These are phyloP conservation scores for Fusarium sp. DNA, from an alignment of 2,329 filamentous ascomycete species.

Conservation along the genomic window DNA sequence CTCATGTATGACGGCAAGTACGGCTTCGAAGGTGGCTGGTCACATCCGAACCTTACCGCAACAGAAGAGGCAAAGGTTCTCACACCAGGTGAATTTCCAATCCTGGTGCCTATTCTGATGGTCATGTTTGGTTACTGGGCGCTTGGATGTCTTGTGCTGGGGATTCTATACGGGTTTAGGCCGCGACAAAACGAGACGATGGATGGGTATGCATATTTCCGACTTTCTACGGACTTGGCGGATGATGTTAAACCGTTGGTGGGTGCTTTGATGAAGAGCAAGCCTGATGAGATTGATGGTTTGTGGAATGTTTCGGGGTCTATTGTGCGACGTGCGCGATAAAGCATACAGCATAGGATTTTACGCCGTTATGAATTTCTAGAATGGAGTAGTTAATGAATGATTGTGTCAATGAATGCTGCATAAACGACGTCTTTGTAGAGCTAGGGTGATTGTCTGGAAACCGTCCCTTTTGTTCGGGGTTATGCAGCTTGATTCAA, in stretches of 20 bases:
- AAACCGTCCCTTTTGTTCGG: background rate
- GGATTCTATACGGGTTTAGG: background rate
- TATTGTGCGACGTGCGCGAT: background rate
- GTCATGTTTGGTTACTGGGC: background rate
- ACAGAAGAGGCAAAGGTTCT: background rate
- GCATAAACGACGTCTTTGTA: background rate
- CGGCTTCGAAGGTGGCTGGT: background rate
- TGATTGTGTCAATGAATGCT: background rate
- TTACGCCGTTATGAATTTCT: background rate
- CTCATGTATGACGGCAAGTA: conserved; percentile 1
- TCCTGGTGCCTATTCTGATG: background rate
- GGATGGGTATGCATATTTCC: background rate
- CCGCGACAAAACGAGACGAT: background rate
- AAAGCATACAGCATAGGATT: too few relatives aligned
- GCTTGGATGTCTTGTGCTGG: background rate
- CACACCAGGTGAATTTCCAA: background rate
- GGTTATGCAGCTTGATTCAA: background rate
- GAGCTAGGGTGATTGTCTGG: background rate
- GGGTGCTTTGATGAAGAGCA: background rate
- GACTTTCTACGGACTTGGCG: background rate
- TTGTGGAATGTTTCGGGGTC: background rate
- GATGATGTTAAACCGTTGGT: background rate
- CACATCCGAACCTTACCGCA: background rate
- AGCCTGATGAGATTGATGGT: background rate
- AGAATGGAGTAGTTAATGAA: background rate